Conservation (phyloP, 768 basidiomycete species). For the Fistulinella prunicolor region DNA sequence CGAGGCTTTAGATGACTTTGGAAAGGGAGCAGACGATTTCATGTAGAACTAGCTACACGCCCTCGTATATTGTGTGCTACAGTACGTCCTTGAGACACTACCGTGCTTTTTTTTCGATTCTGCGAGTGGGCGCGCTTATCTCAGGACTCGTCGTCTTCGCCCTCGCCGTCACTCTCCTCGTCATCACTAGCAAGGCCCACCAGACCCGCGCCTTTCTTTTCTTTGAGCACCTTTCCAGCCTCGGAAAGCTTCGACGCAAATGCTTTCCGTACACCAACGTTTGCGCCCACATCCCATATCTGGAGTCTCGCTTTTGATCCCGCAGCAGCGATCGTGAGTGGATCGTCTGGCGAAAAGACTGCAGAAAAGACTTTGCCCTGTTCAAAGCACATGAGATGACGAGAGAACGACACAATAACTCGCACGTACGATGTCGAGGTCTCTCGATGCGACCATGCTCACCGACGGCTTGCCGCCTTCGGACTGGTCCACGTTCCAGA, state of each 20-base stretch:
- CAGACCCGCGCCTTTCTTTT: constrained; percentile 63
- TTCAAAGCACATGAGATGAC: constrained; percentile 2
- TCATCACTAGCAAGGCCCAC: constrained; percentile 67
- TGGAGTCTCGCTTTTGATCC: constrained; percentile 94
- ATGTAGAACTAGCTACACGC: constrained; percentile 58
- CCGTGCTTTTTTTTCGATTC: constrained; percentile 1
- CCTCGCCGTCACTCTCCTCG: constrained; percentile 60
- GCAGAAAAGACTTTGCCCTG: constrained; percentile 97
- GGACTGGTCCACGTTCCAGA: constrained; percentile 88
- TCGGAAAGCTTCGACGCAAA: constrained; percentile 76
- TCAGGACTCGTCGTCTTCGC: constrained; percentile 31
- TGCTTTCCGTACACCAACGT: constrained; percentile 75
- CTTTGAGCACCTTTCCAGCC: constrained; percentile 65
- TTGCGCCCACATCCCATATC: constrained; percentile 92
- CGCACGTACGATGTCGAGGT: constrained; percentile 80
- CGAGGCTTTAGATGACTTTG: constrained; percentile 89
- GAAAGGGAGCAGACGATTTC: constrained; percentile 73
- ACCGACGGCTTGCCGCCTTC: constrained; percentile 65
- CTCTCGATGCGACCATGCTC: constrained; percentile 80
- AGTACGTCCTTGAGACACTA: constrained; percentile 6
- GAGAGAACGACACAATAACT: background rate
- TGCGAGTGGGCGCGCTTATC: background rate
- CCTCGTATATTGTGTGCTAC: constrained; percentile 13
- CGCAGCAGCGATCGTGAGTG: constrained; percentile 89
- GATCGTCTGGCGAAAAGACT: constrained; percentile 90